Base-by-base conservation (phyloP, 2,329 filamentous ascomycete genomes). In the Stagonosporopsis cucurbitacearum region DNA sequence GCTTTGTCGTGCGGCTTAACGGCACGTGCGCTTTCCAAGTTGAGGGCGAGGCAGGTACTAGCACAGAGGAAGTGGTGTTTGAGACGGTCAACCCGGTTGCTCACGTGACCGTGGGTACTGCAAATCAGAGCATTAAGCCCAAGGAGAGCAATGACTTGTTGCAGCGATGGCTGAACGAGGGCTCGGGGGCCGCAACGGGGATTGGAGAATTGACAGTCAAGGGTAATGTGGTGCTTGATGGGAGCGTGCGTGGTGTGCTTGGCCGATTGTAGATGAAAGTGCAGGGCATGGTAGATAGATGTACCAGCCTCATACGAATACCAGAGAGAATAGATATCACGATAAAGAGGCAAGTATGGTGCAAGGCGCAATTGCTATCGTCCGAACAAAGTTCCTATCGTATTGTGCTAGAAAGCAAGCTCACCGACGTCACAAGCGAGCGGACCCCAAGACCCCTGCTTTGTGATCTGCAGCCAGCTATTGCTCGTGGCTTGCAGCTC, bases 91-190 rank as follows among this genome's bases (percentile, higher is more conserved):
- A 99, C 70, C 77, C 82, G 13, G 82, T 96, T 28, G 87, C 93
- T 11, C 95, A 99, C 73, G 86, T 99, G 57, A 99, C 95, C 0
- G 82, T 98, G 7, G 95, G 95, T 19, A 99, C 95, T 0, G 85
- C 87, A 9, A 84, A 87, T 62, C 76, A 81, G 42, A 75, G 81
- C 7, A 86, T 98, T 68, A 98, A 97, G 79, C 94, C 95, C 0
- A 93, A 90, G 76, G 94, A 99, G 80, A 96, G 93, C 78, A 99
- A 99, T 71, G 88, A 91, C 56, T 66, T 99, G 69, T 75, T 99
- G 54, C 82, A 82, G 60, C 81, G 81, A 57, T 98, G 94, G 94
- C 71, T 95, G 58, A 81, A 88, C 59, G 75, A 78, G 45, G 86
- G 86, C 0, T 80, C 74, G 69, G 82, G 70, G 2, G 77, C 74